phyloP scores from a whole-genome alignment of 148 eudicot genomes.

The Arctostaphylos glauca region DNA sequence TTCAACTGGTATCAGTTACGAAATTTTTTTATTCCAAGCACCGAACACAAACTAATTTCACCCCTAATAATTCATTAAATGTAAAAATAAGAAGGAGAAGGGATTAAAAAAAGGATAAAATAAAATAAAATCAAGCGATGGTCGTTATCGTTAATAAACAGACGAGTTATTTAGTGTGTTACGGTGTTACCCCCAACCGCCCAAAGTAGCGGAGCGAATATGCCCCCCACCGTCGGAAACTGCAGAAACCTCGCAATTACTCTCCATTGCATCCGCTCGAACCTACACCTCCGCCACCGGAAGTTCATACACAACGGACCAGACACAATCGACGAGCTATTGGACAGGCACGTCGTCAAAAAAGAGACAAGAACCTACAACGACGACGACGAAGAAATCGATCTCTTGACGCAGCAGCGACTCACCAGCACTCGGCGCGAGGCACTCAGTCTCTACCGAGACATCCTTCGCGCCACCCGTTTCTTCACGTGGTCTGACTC shows the following conservation, averaged over 20 bases:
- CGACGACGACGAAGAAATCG: constrained; percentile 52
- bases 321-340: constrained; percentile 69
- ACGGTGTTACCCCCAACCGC: background rate
- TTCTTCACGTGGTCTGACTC: constrained; percentile 82
- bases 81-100: no score
- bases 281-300: constrained; percentile 10
- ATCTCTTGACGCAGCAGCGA: constrained; percentile 54
- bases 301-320: constrained; percentile 65
- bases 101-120: no score
- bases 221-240: background rate
- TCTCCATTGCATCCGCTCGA: constrained; percentile 9
- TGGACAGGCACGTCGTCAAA: constrained; percentile 67
- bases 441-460: constrained; percentile 76
- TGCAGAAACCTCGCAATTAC: constrained; percentile 11
- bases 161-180: no score
- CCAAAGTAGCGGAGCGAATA: background rate
- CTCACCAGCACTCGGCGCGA: constrained; percentile 83
- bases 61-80: no score
- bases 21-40: no score
- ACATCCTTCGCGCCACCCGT: constrained; percentile 72
- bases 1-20: no score
- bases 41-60: no score
- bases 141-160: no score
- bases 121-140: no score
- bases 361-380: constrained; percentile 47